A percentile compares a stretch with the other conserved stretches of the same genome.
These are phyloP conservation scores for Ceratobasidium sp. DNA, from an alignment of 1,284 basidiomycete species.

Conservation along the genomic window DNA sequence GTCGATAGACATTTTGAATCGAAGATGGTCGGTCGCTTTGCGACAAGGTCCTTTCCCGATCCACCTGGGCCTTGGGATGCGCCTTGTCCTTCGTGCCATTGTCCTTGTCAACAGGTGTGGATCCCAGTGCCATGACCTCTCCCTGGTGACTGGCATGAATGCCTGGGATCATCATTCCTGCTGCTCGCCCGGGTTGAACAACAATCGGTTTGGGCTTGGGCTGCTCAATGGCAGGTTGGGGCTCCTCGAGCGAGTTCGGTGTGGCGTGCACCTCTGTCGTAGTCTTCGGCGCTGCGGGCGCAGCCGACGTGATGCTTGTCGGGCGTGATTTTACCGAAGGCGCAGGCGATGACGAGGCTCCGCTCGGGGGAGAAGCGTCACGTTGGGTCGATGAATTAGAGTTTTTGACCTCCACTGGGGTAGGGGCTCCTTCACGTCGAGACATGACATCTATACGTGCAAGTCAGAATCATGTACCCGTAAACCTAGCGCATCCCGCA, in stretches of 20 bases:
- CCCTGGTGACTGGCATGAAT: slow-evolving; percentile 46
- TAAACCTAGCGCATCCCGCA: background rate
- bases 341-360: background rate
- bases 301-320: slow-evolving; percentile 23
- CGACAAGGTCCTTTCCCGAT: slow-evolving; percentile 29
- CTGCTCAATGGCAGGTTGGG: slow-evolving; percentile 12
- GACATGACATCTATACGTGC: slow-evolving; percentile 25
- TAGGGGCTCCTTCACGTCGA: slow-evolving; percentile 39
- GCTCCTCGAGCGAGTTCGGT: slow-evolving; percentile 12
- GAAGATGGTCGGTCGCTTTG: slow-evolving; percentile 30
- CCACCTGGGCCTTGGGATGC: background rate
- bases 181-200: slow-evolving; percentile 43
- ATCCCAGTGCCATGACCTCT: slow-evolving; percentile 45
- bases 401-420: background rate
- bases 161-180: slow-evolving; percentile 46
- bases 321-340: slow-evolving; percentile 15
- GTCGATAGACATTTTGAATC: slow-evolving; percentile 43
- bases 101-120: slow-evolving; percentile 3
- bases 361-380: slow-evolving; percentile 1
- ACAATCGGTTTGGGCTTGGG: slow-evolving; percentile 40
- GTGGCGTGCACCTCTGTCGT: slow-evolving; percentile 41
- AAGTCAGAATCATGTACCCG: background rate
- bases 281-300: slow-evolving; percentile 40
- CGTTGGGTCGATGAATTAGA: slow-evolving; percentile 19
- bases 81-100: background rate